phyloP scores from a whole-genome alignment of 2,329 filamentous ascomycete genomes.

The Aspergillus eucalypticola region DNA sequence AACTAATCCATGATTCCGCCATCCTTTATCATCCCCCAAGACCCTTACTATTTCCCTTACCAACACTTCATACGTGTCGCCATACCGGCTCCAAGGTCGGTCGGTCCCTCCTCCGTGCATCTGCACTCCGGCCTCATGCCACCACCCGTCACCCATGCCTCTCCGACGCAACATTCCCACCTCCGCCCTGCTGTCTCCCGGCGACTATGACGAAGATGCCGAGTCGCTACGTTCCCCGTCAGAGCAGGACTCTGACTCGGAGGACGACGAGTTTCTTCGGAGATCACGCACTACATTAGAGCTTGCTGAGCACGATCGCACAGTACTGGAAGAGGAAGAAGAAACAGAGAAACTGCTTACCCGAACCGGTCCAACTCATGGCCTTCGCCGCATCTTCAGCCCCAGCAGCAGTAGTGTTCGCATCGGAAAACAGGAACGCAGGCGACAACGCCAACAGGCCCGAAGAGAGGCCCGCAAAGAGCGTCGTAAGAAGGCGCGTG shows the following conservation, averaged over 20 bases:
- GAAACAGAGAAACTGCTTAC: slow-evolving; percentile 53
- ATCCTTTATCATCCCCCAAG: not conserved
- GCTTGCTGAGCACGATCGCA: slow-evolving; percentile 67
- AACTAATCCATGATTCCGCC: not conserved
- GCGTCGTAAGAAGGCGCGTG: slow-evolving; percentile 58
- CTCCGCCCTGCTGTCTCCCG: slow-evolving; percentile 61
- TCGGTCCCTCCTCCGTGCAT: not conserved
- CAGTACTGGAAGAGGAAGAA: slow-evolving; percentile 74
- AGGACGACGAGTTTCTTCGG: slow-evolving; percentile 69
- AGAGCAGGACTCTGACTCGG: slow-evolving; percentile 74
- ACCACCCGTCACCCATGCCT: slow-evolving; percentile 23
- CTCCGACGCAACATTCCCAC: slow-evolving; percentile 27
- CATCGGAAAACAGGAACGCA: slow-evolving; percentile 54
- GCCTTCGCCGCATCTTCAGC: slow-evolving; percentile 44
- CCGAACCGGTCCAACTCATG: slow-evolving; percentile 38
- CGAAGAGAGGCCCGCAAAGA: slow-evolving; percentile 38
- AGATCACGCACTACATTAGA: slow-evolving; percentile 69
- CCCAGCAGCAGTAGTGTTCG: slow-evolving; percentile 51
- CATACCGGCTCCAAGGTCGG: not conserved
- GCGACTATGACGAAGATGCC: slow-evolving; percentile 68
- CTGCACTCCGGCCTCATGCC: slow-evolving; percentile 12
- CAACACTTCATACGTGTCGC: not conserved
- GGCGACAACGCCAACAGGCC: slow-evolving; percentile 52
- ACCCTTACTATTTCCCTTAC: not conserved
- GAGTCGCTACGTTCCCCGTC: slow-evolving; percentile 61